These are phyloP conservation scores for Monotropa hypopitys DNA, from an alignment of 179 eudicot genomes.

Conservation along the genomic window DNA sequence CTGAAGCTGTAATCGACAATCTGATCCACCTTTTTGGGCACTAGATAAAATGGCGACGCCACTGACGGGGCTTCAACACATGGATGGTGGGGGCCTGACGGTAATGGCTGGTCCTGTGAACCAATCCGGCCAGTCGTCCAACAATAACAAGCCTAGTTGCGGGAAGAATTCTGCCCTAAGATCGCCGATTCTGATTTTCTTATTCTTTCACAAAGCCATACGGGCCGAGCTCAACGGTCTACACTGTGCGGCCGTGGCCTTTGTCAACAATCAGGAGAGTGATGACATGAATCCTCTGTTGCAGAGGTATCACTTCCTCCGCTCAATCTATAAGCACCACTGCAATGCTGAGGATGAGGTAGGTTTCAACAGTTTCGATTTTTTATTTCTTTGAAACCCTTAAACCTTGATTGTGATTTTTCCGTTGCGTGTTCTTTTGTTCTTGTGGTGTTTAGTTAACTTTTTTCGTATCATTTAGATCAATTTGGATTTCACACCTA, in stretches of 20 bases:
- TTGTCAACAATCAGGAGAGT: slow-evolving; percentile 39
- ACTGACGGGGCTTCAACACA: slow-evolving; percentile 46
- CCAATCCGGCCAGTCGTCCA: slow-evolving; percentile 26
- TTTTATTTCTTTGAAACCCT: background rate
- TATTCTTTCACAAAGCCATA: slow-evolving; percentile 81
- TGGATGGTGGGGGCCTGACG: slow-evolving; percentile 49
- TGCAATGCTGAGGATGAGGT: slow-evolving; percentile 99
- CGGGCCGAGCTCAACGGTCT: slow-evolving; percentile 74
- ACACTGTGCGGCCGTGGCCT: slow-evolving; percentile 57
- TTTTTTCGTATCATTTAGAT: background rate
- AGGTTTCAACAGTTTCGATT: background rate
- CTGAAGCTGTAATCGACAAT: slow-evolving; percentile 21
- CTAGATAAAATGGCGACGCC: slow-evolving; percentile 69
- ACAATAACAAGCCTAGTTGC: slow-evolving; percentile 20
- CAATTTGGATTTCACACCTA: background rate
- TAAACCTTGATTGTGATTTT: background rate
- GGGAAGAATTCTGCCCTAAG: slow-evolving; percentile 30
- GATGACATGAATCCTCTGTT: slow-evolving; percentile 56
- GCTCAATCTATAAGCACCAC: slow-evolving; percentile 79
- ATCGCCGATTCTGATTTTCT: slow-evolving; percentile 78
- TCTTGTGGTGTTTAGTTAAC: background rate
- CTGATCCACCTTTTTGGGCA: background rate
- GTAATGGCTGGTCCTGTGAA: slow-evolving; percentile 44
- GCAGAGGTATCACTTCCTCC: slow-evolving; percentile 48
- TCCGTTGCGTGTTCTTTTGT: background rate